Conservation (phyloP, 441 rosid species). For the Codiaeum variegatum region DNA sequence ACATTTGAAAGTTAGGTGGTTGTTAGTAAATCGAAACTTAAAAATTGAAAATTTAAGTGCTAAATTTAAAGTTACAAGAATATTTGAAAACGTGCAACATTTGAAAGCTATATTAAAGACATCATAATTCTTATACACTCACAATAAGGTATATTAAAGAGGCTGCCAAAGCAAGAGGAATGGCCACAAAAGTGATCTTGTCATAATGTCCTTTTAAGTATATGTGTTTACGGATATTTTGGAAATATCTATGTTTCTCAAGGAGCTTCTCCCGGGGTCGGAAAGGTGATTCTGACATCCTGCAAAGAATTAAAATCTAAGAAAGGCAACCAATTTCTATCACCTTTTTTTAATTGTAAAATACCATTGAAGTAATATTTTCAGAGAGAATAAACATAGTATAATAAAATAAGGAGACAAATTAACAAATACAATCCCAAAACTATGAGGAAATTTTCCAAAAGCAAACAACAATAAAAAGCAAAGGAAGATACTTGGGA, state of each 20-base stretch:
- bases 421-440: background rate
- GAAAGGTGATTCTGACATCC: slow-evolving; percentile 62
- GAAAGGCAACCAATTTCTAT: background rate
- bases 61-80: no score
- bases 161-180: slow-evolving; percentile 66
- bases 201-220: slow-evolving; percentile 73
- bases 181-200: slow-evolving; percentile 73
- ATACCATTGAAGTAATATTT: background rate
- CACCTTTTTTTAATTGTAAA: background rate
- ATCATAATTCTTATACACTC: no score
- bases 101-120: background rate
- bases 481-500: background rate
- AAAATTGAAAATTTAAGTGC: no score
- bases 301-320: slow-evolving; percentile 20
- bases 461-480: background rate
- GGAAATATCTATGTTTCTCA: slow-evolving; percentile 68
- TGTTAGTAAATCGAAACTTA: no score
- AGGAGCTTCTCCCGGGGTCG: slow-evolving; percentile 74
- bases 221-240: slow-evolving; percentile 64
- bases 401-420: background rate
- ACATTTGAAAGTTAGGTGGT: background rate
- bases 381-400: background rate
- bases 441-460: background rate
- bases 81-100: slow-evolving; percentile 25
- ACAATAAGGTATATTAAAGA: slow-evolving; percentile 57